Base-by-base conservation (phyloP, 192 early-diverging fungal species). In the Backusella tuberculispora region DNA sequence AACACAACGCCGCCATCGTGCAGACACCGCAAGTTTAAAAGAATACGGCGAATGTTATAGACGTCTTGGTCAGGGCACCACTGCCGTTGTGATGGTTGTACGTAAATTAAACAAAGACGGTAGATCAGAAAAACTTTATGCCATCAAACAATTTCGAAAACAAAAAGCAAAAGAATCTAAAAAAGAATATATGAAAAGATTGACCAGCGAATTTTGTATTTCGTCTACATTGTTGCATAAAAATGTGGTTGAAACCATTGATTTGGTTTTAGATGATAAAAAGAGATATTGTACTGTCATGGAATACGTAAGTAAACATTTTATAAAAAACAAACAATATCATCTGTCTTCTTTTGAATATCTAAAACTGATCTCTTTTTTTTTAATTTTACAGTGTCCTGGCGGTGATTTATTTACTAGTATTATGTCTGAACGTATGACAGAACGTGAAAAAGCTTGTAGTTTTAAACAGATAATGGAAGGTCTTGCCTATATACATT, bases 151-250 rank as follows among this genome's bases (percentile, higher is more conserved):
- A 75, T 99, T 99, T 84, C 87, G 96, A 72, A 80, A 80, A 19
- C 88, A 92, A 64, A 83, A 90, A 70, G 91, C 91, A 74, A 86
- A 92, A 76, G 96, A 97, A 87, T 90, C 90, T 4, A 90, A 97
- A 88, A 96, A 96, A 83, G 95, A 97, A 69, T 98, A 97, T 84
- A 87, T 99, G 84, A 98, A 98, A 84, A 99, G 96, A 86, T 84
- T 99, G 72, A 95, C 93, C 34, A 88, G 90, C 78, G 97, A 99
- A 86, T 99, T 98, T 81, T 98, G 97, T 85, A 98, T 99, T 73
- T 91, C 89, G 44, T 97, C 96, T 6, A 94, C 93, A 29, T 86
- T 99, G 69, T 88, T 95, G 68, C 96, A 98, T 85, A 86, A 90
- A 74, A 97, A 99, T 81, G 84, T 99, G n/a, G 94, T 99, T 34